These are phyloP conservation scores for Dioszegia hungarica DNA, from an alignment of 768 basidiomycete species.

Conservation along the genomic window DNA sequence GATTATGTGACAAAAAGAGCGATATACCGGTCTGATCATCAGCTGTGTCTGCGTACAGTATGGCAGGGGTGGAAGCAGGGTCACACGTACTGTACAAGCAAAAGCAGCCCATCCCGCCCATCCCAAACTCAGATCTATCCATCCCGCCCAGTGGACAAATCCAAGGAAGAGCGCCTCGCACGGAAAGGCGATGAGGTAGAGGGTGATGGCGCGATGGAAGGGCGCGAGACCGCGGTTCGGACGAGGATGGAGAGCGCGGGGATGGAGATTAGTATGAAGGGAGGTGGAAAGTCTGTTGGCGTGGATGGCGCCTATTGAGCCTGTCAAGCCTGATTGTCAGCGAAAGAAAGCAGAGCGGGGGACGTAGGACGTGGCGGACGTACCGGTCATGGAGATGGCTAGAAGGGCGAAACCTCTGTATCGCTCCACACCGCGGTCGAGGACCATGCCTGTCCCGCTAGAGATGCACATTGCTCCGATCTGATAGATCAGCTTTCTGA, in stretches of 20 bases:
- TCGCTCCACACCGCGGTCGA: slow-evolving; percentile 79
- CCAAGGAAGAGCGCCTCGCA: slow-evolving; percentile 70
- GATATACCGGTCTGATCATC: slow-evolving; percentile 63
- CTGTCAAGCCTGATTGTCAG: slow-evolving; percentile 64
- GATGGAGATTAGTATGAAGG: slow-evolving; percentile 56
- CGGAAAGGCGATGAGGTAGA: slow-evolving; percentile 72
- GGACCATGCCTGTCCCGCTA: slow-evolving; percentile 81
- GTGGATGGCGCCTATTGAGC: slow-evolving; percentile 79
- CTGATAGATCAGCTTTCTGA: slow-evolving; percentile 18
- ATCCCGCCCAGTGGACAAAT: slow-evolving; percentile 64
- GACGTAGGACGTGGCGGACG: too few relatives aligned
- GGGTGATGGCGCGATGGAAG: slow-evolving; percentile 52
- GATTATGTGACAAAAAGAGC: slow-evolving; percentile 59
- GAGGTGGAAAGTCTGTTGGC: slow-evolving; percentile 86
- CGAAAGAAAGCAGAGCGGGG: background rate
- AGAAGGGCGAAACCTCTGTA: slow-evolving; percentile 85
- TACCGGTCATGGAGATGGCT: slow-evolving; percentile 80
- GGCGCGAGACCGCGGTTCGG: slow-evolving; percentile 44
- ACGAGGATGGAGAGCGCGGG: background rate
- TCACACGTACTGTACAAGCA: slow-evolving; percentile 66
- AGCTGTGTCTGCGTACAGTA: too few relatives aligned
- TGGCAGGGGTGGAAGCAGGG: too few relatives aligned
- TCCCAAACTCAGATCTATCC: slow-evolving; percentile 66
- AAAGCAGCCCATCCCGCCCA: slow-evolving; percentile 70
- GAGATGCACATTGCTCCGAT: slow-evolving; percentile 55